Conservation (phyloP, 108 stramenopile genomes). For the Parietichytrium sp. region DNA sequence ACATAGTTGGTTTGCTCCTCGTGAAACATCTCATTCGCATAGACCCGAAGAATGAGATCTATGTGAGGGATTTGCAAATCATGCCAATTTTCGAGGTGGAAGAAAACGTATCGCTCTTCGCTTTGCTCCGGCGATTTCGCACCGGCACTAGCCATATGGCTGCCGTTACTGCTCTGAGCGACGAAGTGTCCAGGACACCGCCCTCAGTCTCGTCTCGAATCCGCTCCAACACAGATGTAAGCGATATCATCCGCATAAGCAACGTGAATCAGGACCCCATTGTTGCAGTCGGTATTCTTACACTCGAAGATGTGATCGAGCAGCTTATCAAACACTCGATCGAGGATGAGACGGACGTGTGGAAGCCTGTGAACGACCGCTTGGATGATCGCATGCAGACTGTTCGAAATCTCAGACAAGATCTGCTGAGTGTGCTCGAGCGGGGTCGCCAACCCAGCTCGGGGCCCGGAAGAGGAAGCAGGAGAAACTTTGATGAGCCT, state of each 20-base stretch:
- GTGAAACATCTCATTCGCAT: slow-evolving; percentile 37
- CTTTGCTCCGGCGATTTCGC: neutral
- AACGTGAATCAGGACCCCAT: neutral
- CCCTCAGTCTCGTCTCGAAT: neutral
- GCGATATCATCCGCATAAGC: neutral
- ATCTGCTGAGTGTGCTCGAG: slow-evolving; percentile 11
- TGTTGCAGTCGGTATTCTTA: slow-evolving; percentile 19
- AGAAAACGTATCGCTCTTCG: slow-evolving; percentile 27
- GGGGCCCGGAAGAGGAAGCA: neutral
- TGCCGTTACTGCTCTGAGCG: slow-evolving; percentile 72
- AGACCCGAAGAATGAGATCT: neutral
- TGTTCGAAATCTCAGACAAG: neutral
- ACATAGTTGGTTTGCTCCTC: neutral
- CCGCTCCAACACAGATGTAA: neutral
- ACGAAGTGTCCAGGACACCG: slow-evolving; percentile 59
- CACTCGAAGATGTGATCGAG: slow-evolving; percentile 40
- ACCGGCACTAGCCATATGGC: slow-evolving; percentile 45
- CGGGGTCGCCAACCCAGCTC: neutral
- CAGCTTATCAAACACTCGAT: slow-evolving; percentile 25
- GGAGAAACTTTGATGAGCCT: neutral
- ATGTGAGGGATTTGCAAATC: neutral
- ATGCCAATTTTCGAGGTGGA: slow-evolving; percentile 8
- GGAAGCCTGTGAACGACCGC: neutral
- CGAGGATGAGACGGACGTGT: slow-evolving; percentile 35
- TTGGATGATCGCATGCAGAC: slow-evolving; percentile 8